phyloP scores from a whole-genome alignment of 2,329 filamentous ascomycete species.

The Fonsecaea pedrosoi region DNA sequence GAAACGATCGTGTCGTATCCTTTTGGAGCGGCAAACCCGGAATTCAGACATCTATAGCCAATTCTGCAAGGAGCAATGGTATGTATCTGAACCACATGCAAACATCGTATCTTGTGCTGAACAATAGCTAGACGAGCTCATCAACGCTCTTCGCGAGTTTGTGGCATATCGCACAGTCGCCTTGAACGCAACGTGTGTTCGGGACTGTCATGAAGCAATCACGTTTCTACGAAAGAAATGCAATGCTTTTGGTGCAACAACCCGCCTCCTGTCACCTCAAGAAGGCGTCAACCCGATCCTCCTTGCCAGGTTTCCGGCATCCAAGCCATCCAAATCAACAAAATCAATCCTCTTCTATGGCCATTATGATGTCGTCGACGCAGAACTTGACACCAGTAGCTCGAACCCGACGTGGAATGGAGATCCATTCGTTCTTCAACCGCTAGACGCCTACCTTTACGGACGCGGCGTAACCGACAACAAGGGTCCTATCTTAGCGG shows the following conservation, averaged over 20 bases:
- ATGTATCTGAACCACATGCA: conserved; percentile 25
- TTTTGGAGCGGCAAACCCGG: conserved; percentile 77
- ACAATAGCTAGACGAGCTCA: conserved; percentile 58
- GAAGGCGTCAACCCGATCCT: conserved; percentile 89
- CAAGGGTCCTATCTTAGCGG: conserved; percentile 93
- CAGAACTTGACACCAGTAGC: conserved; percentile 59
- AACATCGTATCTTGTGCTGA: neutral
- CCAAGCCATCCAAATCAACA: conserved; percentile 43
- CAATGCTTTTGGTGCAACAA: conserved; percentile 86
- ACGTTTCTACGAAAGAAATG: conserved; percentile 89
- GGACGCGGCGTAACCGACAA: conserved; percentile 97
- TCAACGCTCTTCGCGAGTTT: conserved; percentile 81
- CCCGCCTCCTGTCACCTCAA: conserved; percentile 85
- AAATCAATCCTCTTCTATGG: conserved; percentile 96
- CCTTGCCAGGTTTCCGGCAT: conserved; percentile 78
- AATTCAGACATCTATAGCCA: conserved; percentile 14
- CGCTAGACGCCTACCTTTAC: conserved; percentile 90
- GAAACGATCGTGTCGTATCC: conserved; percentile 87
- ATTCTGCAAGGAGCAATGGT: conserved; percentile 63
- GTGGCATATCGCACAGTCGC: conserved; percentile 92
- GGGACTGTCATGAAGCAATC: conserved; percentile 90
- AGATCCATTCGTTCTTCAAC: conserved; percentile 88
- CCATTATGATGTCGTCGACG: conserved; percentile 95
- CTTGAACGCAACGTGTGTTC: conserved; percentile 80
- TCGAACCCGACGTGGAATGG: conserved; percentile 70